Conservation (phyloP, 257 asterid genomes). For the Nemophila menziesii region DNA sequence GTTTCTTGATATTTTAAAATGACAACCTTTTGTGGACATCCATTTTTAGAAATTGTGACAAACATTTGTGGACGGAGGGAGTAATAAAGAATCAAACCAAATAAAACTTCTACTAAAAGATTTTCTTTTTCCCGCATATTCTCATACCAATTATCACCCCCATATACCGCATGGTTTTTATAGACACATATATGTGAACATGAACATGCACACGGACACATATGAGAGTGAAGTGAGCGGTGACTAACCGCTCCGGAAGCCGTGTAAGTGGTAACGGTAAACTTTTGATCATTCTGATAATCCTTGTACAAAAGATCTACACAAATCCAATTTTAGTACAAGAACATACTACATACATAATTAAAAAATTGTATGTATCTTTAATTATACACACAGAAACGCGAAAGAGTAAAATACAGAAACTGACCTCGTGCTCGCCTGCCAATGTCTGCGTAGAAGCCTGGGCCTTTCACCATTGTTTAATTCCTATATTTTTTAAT, state of each 20-base stretch:
- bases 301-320: slow-evolving; percentile 40
- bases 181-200: not conserved
- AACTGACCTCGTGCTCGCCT: slow-evolving; percentile 23
- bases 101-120: too few relatives aligned
- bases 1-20: too few relatives aligned
- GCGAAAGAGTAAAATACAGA: not conserved
- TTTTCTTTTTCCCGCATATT: too few relatives aligned
- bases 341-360: not conserved
- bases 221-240: not conserved
- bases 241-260: slow-evolving; percentile 30
- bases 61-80: too few relatives aligned
- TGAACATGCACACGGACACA: not conserved
- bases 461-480: slow-evolving; percentile 34
- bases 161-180: too few relatives aligned
- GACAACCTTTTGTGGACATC: too few relatives aligned
- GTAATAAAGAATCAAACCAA: too few relatives aligned
- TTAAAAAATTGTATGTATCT: not conserved
- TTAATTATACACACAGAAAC: not conserved
- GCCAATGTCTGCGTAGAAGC: slow-evolving; percentile 35
- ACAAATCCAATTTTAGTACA: slow-evolving; percentile 4
- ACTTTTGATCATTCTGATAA: slow-evolving; percentile 42
- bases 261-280: slow-evolving; percentile 35
- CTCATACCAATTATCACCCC: too few relatives aligned
- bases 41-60: too few relatives aligned
- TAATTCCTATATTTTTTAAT: not conserved